Evolutionary conservation across 306 rosid species (phyloP).

Genomic region (Gastrolobium villosum): DNA sequence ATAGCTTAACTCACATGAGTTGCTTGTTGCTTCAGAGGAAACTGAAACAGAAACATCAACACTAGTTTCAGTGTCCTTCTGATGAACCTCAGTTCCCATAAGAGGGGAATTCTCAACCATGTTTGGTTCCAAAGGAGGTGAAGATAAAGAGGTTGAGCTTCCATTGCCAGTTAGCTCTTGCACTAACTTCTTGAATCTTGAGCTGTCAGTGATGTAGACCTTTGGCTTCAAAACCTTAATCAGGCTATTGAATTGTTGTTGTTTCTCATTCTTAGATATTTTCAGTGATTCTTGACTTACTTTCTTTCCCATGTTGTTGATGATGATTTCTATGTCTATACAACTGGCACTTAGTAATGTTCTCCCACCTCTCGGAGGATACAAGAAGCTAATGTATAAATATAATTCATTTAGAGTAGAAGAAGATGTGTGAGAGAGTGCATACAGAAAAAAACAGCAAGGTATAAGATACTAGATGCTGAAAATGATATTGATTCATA

Average conservation of each 20-base stretch:
- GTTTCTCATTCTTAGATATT: conserved; percentile 50
- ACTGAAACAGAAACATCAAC: conserved; percentile 10
- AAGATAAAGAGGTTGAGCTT: conserved; percentile 40
- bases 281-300: conserved; percentile 50
- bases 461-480: conserved; percentile 56
- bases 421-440: conserved; percentile 47
- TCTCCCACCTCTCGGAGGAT: conserved; percentile 66
- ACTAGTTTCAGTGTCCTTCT: conserved; percentile 20
- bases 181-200: conserved; percentile 62
- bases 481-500: conserved; percentile 60
- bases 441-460: conserved; percentile 38
- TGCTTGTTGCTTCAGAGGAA: conserved; percentile 45
- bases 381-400: conserved; percentile 56
- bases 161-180: conserved; percentile 64
- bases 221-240: conserved; percentile 58
- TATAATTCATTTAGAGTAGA: conserved; percentile 34
- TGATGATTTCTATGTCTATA: conserved; percentile 52
- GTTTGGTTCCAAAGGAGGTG: conserved; percentile 40
- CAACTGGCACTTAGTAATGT: conserved; percentile 63
- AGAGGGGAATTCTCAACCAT: conserved; percentile 16
- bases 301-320: conserved; percentile 57
- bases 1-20: conserved; percentile 44
- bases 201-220: conserved; percentile 60
- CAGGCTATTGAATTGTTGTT: conserved; percentile 55
- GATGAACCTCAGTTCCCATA: conserved; percentile 19